Evolutionary conservation across 441 rosid genomes (phyloP).

Genomic region (Gossypium gossypioides): DNA sequence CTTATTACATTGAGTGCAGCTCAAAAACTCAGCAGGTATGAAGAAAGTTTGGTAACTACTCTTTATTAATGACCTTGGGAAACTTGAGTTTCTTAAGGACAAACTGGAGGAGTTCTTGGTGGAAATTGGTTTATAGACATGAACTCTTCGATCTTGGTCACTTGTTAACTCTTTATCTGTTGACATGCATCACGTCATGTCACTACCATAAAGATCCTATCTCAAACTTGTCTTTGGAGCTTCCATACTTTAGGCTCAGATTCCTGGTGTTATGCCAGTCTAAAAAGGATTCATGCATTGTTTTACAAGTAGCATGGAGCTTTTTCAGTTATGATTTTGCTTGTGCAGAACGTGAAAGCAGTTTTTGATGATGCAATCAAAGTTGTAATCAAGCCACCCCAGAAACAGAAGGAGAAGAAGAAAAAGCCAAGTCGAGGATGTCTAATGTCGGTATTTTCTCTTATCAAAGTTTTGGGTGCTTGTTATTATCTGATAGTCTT

Average conservation of each 20-base stretch:
- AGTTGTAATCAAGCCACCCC: slow-evolving; percentile 78
- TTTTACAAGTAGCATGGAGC: background rate
- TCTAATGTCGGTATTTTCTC: slow-evolving; percentile 50
- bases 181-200: background rate
- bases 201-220: background rate
- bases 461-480: slow-evolving; percentile 1
- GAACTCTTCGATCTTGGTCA: background rate
- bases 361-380: slow-evolving; percentile 89
- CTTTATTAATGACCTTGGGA: background rate
- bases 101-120: background rate
- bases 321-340: slow-evolving; percentile 8
- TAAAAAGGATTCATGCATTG: background rate
- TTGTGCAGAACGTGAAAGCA: slow-evolving; percentile 81
- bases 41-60: background rate
- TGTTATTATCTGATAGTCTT: background rate
- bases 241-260: background rate
- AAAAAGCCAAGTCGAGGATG: slow-evolving; percentile 61
- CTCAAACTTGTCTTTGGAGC: background rate
- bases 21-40: slow-evolving; percentile 93
- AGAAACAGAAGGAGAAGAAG: slow-evolving; percentile 66
- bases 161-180: background rate
- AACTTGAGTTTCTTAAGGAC: background rate
- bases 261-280: background rate
- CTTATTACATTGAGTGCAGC: slow-evolving; percentile 92
- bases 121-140: background rate